Base-by-base conservation (phyloP, 306 rosid species). In the Gleditsia sinensis region DNA sequence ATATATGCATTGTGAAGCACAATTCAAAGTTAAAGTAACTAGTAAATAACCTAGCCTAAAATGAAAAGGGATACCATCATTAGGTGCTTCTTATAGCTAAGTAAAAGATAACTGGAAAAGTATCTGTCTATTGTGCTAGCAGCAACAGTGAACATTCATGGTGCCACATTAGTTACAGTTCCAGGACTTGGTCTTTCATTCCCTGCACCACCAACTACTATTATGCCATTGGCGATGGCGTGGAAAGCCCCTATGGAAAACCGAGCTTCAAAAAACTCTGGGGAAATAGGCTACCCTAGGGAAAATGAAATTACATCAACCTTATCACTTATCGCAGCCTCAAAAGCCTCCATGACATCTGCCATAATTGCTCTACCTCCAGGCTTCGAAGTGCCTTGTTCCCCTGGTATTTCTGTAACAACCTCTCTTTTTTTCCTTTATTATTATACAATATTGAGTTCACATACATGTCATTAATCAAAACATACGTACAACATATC, bases 111-210 rank as follows among this genome's bases (percentile, higher is more conserved):
- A 77, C 33, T 86, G 2, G 53, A 21, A 60, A 90, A 86, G 6
- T 75, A 48, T 21, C 87, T 76, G 45, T 90, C 85, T 5, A 84
- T 71, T 1, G 96, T 84, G 75, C 92, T 87, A 27, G 91, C 96
- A 21, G 59, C 96, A 40, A 86, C 89, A 43, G 88, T 90, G 27
- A 90, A 28, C 57, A 88, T 11, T 92, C 96, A 90, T 0, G 90
- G 92, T 12, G 92, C 66, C 46, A 73, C 67, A 74, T 87, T 87
- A 9, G 80, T 40, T 4, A 82, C 83, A 8, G 80, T 70, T 58
- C 72, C 80, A 0, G 40, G 74, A 37, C 3, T 2, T 14, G 91
- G 90, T 9, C 96, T 91, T 0, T 49, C 11, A 58, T 87, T 87
- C 12, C 96, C 96, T 21, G 83, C 92, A 5, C 85, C 74, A 69